Base-by-base conservation (phyloP, 345 rosid genomes). In the Eucalyptus brandiana region DNA sequence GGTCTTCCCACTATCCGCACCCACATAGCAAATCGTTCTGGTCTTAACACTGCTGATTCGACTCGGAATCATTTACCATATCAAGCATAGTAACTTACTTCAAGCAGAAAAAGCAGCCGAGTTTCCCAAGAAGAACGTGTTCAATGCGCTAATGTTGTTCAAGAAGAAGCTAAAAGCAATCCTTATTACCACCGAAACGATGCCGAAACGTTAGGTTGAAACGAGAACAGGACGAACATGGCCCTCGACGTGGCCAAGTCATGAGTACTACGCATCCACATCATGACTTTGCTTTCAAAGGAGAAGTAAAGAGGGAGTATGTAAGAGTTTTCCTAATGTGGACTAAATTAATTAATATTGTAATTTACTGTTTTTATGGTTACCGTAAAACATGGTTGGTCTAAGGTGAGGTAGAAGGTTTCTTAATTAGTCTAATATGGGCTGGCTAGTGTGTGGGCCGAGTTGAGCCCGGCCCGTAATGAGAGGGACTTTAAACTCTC, bases 1-100 rank as follows among this genome's bases (percentile, higher is more conserved):
- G 85, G 94, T 93, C 87, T 93, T 95, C 23, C 92, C 95, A 90
- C 89, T 93, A 88, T 93, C 98, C 96, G 97, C 89, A 47, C 93
- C 94, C 83, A 91, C 13, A 18, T 69, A 4, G 44, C 80, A 69
- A 32, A 67, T 32, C 40, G 42, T 32, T 1, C 23, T 34, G 40
- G 8, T 32, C 6, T 67, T 32, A 67, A 67, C 42, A 67, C 18
- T 49, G 42, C 23, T 32, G 34, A 67, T 67, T 67, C 12, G 12
- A 34, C 80, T 32, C 42, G 6, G 40, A 69, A 34, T 69, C 23
- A 5, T 69, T 69, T 23, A 69, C 37, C 42, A 18, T 34, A 34
- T 69, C 80, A 32, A 9, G 21, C 80, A 34, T 34, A 19, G 56
- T 53, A 69, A 12, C 56, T 34, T 9, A 12, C 56, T 34, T 9